Conservation (phyloP, 202 grass and related monocot genomes). For the Brachypodium distachyon region DNA sequence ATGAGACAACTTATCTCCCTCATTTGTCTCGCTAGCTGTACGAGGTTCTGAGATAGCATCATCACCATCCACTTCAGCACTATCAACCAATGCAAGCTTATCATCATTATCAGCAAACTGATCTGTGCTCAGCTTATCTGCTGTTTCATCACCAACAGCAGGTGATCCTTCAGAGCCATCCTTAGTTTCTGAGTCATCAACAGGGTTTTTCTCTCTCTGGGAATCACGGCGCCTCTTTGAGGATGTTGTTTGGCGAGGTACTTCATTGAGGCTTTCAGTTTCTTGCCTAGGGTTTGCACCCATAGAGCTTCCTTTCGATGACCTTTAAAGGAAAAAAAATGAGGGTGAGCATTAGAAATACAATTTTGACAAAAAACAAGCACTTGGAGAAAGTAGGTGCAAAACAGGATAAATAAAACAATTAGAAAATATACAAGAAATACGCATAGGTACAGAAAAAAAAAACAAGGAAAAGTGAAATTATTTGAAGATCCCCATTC, state of each 20-base stretch:
- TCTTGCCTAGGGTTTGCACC: slow-evolving; percentile 23
- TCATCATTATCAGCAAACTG: slow-evolving; percentile 44
- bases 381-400: not conserved
- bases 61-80: slow-evolving; percentile 60
- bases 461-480: not conserved
- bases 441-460: not conserved
- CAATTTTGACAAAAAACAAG: not conserved
- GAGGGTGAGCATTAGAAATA: slow-evolving; percentile 11
- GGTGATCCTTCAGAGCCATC: slow-evolving; percentile 41
- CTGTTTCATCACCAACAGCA: slow-evolving; percentile 29
- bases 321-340: slow-evolving; percentile 31
- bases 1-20: slow-evolving; percentile 35
- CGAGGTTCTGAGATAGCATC: slow-evolving; percentile 59
- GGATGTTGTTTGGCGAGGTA: slow-evolving; percentile 32
- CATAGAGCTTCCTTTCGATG: slow-evolving; percentile 38
- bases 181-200: slow-evolving; percentile 53
- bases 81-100: slow-evolving; percentile 48
- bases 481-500: not conserved
- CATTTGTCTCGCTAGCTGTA: slow-evolving; percentile 35
- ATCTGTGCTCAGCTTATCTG: slow-evolving; percentile 57
- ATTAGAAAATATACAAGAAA: slow-evolving; percentile 2
- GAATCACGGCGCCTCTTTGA: slow-evolving; percentile 31
- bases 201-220: slow-evolving; percentile 42
- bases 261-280: slow-evolving; percentile 39
- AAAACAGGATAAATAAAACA: not conserved